phyloP scores from a whole-genome alignment of 208 protist genomes.

The Leishmania amazonensis region DNA sequence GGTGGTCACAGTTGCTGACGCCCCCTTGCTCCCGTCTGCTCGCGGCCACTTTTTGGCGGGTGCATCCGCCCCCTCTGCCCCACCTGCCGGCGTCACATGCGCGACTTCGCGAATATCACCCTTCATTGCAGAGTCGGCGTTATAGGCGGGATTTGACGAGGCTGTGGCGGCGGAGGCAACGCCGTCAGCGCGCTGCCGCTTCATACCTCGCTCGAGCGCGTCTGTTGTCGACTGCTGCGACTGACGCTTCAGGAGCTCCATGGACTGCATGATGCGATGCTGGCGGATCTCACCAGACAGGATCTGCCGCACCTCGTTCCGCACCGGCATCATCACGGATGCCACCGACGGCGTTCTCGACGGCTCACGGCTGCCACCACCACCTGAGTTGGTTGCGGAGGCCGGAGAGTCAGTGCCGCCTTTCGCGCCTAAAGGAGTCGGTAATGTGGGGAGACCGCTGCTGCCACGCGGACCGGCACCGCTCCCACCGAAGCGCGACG shows the following conservation, averaged over 20 bases:
- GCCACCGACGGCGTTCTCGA: neutral
- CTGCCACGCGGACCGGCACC: neutral
- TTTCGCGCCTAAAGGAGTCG: neutral
- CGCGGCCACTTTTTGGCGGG: neutral
- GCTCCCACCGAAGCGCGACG: slow-evolving; percentile 1
- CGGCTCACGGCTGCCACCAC: neutral
- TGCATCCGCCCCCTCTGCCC: neutral
- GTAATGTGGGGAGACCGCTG: neutral
- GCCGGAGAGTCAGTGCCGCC: neutral
- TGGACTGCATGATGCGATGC: slow-evolving; percentile 32
- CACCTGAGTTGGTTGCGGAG: neutral
- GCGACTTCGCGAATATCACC: neutral
- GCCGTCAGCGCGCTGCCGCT: slow-evolving; percentile 4
- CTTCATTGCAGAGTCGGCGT: neutral
- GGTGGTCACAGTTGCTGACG: neutral
- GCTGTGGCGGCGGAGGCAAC: neutral
- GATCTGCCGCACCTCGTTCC: slow-evolving; percentile 49
- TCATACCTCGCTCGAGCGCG: neutral
- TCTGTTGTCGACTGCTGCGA: neutral
- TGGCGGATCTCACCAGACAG: slow-evolving; percentile 52
- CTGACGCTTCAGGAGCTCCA: slow-evolving; percentile 16
- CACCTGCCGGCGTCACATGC: neutral
- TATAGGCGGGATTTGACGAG: too few relatives aligned
- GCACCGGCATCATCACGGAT: slow-evolving; percentile 39
- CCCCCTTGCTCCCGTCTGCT: neutral